Conservation (phyloP, 2,329 filamentous ascomycete genomes). For the Penicillium sp. region DNA sequence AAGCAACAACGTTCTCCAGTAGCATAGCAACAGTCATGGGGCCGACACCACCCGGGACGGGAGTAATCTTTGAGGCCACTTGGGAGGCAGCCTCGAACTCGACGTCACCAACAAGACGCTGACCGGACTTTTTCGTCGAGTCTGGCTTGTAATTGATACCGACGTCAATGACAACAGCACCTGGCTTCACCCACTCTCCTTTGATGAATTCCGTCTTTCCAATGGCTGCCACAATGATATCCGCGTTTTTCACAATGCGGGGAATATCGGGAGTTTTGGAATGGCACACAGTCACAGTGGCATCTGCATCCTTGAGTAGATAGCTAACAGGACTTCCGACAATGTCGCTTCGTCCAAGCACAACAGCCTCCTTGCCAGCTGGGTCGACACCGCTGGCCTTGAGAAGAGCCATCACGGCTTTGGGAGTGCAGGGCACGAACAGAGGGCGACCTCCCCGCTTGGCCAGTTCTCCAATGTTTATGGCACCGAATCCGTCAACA, state of each 20-base stretch:
- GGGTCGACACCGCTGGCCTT: slow-evolving; percentile 82
- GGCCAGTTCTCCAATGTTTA: slow-evolving; percentile 94
- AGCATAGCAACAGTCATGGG: slow-evolving; percentile 99
- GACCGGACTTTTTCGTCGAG: slow-evolving; percentile 85
- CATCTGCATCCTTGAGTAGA: slow-evolving; percentile 91
- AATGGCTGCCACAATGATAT: slow-evolving; percentile 91
- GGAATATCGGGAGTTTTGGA: slow-evolving; percentile 79
- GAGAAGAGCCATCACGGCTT: slow-evolving; percentile 94
- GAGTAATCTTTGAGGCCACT: slow-evolving; percentile 91
- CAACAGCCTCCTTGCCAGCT: slow-evolving; percentile 89
- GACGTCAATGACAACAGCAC: slow-evolving; percentile 95
- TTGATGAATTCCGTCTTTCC: slow-evolving; percentile 86
- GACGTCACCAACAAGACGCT: slow-evolving; percentile 92
- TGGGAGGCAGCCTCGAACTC: slow-evolving; percentile 84
- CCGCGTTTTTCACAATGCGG: slow-evolving; percentile 77
- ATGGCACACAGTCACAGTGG: slow-evolving; percentile 95
- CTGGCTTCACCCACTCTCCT: slow-evolving; percentile 93
- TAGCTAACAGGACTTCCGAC: slow-evolving; percentile 97
- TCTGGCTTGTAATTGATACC: slow-evolving; percentile 96
- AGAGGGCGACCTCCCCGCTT: slow-evolving; percentile 89
- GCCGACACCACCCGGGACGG: slow-evolving; percentile 93
- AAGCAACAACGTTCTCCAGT: slow-evolving; percentile 90
- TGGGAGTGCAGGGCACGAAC: slow-evolving; percentile 94
- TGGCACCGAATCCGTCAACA: slow-evolving; percentile 93
- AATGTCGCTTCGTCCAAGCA: slow-evolving; percentile 94